Evolutionary conservation across 2,329 filamentous ascomycete species (phyloP), one percentile per base, ranked within the genome.

Genomic region (Ophiocordyceps camponoti-saundersi): DNA sequence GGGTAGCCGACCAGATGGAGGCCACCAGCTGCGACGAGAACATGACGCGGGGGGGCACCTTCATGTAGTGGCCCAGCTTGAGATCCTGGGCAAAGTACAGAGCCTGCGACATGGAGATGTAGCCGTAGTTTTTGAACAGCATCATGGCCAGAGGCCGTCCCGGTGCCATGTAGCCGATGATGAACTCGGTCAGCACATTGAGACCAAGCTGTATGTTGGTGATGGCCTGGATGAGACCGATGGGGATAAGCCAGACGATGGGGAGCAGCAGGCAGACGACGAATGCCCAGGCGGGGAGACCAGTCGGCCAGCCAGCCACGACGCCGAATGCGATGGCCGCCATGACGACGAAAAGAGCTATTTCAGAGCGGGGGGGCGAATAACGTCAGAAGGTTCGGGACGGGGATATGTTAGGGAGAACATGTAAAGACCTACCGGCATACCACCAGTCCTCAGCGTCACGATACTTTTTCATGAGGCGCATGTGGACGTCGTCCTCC

Each of bases 101-200:
- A 0, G 75, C 79, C 58, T 82, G 77, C 16, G 68, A 68, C 76
- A 82, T 81, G 62, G 70, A 77, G 48, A 83, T 74, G 57, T 82
- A 83, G 45, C 79, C 78, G 55, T 81, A 85, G 50, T 79, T 82
- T 62, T 85, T 85, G 67, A 85, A 85, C 65, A 85, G 72, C 80
- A 86, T 86, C 72, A 85, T 80, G 44, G 80, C 80, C 50, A 85
- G 68, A 2, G 82, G 81, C 3, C 72, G 71, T 23, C 82, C 82
- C 0, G 81, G 81, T 45, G 82, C 73, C 69, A 85, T 80, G 60
- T 85, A 85, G 6, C 82, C 82, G 50, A 82, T 72, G 49, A 86
- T 72, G 54, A 81, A 83, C 57, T 85, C 80, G n/a, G 80, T 82
- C 49, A 85, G 62, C 18, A 86, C 79, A 53, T 84, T 84, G 21